phyloP scores from a whole-genome alignment of 306 rosid species.

The Malus fusca region DNA sequence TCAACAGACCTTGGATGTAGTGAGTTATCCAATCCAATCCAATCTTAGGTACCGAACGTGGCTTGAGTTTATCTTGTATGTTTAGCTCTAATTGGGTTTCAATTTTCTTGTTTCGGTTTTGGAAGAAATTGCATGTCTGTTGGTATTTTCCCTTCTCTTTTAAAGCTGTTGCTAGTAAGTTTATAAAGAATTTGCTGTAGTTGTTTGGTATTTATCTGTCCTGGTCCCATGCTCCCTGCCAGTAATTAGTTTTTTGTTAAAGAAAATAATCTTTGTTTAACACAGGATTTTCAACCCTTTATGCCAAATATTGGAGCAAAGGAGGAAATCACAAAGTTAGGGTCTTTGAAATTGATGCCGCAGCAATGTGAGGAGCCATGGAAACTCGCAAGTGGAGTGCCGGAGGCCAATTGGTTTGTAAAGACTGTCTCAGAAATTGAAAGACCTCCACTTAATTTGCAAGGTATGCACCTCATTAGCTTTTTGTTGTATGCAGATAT shows the following conservation, averaged over 20 bases:
- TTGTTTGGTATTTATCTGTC: not conserved
- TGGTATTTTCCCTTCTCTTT: not conserved
- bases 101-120: not conserved
- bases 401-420: conserved; percentile 27
- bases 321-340: conserved; percentile 38
- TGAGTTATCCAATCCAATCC: not conserved
- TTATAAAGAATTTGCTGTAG: not conserved
- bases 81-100: not conserved
- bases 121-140: not conserved
- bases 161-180: not conserved
- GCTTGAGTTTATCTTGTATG: not conserved
- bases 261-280: conserved; percentile 2
- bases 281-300: conserved; percentile 47
- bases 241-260: not conserved
- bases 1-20: not conserved
- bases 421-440: conserved; percentile 34
- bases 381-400: conserved; percentile 37
- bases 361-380: conserved; percentile 26
- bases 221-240: not conserved
- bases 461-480: conserved; percentile 42
- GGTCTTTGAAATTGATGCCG: conserved; percentile 34
- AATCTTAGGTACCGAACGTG: not conserved
- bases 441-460: conserved; percentile 32
- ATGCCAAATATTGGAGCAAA: conserved; percentile 34
- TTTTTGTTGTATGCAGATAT: conserved; percentile 5